Evolutionary conservation across 345 rosid genomes (phyloP).

Genomic region (Gossypium arboreum): DNA sequence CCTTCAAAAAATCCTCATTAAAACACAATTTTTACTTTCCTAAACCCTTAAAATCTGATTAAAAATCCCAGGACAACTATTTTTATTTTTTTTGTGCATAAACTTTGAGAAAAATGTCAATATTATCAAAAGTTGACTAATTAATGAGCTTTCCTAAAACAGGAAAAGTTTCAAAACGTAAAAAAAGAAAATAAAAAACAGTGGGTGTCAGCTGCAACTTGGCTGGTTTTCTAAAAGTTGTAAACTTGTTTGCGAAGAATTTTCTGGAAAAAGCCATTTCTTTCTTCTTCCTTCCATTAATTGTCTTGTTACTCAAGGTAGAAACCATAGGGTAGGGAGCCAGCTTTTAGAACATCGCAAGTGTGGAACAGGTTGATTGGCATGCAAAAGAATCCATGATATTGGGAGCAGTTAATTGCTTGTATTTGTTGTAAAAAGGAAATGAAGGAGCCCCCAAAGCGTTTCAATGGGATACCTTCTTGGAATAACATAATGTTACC

Average conservation of each 20-base stretch:
- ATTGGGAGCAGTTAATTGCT: background rate
- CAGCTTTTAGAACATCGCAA: background rate
- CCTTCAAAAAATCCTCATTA: no score
- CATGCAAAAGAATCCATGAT: background rate
- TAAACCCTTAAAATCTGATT: background rate
- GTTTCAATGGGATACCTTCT: background rate
- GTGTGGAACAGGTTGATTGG: background rate
- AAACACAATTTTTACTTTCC: no score
- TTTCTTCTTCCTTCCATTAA: conserved; percentile 1
- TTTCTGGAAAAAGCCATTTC: background rate
- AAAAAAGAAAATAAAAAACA: background rate
- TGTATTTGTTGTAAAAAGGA: no score
- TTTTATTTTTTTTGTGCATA: background rate
- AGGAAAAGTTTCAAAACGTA: background rate
- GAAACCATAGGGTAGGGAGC: background rate
- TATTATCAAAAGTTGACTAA: conserved; percentile 13
- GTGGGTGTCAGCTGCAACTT: conserved; percentile 15
- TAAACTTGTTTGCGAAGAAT: background rate
- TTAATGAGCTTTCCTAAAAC: background rate
- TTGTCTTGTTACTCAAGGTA: background rate
- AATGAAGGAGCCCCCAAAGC: background rate
- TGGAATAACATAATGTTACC: background rate
- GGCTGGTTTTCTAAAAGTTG: background rate
- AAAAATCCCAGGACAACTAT: background rate
- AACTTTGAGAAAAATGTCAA: background rate